phyloP scores from a whole-genome alignment of 2,329 filamentous ascomycete genomes.

The Bipolaris oryzae region DNA sequence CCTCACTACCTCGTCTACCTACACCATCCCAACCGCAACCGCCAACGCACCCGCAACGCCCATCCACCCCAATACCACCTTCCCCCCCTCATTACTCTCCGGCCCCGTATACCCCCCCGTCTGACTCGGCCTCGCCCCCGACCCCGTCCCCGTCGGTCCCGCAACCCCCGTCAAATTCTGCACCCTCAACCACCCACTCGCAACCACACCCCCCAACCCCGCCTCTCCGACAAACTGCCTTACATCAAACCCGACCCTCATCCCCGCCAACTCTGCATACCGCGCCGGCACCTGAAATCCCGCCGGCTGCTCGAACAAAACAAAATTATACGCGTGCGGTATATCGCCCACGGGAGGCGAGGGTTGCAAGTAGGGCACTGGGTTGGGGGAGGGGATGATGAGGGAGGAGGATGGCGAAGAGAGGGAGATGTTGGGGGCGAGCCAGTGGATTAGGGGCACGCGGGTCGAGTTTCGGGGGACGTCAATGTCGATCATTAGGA shows the following conservation, averaged over 20 bases:
- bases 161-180: constrained; percentile 36
- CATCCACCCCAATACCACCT: not conserved
- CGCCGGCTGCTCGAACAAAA: constrained; percentile 36
- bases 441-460: constrained; percentile 42
- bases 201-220: constrained; percentile 30
- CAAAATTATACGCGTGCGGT: constrained; percentile 38
- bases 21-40: constrained; percentile 10
- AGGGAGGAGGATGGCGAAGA: constrained; percentile 12
- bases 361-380: constrained; percentile 35
- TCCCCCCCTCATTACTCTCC: not conserved
- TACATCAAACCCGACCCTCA: constrained; percentile 45
- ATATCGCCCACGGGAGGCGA: constrained; percentile 38
- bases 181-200: constrained; percentile 48
- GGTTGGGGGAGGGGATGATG: constrained; percentile 17
- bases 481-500: constrained; percentile 43
- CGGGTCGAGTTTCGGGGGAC: constrained; percentile 41
- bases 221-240: constrained; percentile 43
- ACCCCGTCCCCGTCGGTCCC: constrained; percentile 26
- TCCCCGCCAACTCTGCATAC: constrained; percentile 33
- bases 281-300: constrained; percentile 36
- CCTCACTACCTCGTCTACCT: too few species aligned
- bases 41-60: constrained; percentile 17
- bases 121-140: constrained; percentile 25
- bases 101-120: constrained; percentile 8
- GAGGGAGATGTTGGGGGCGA: constrained; percentile 35